These are phyloP conservation scores for Solanum aculeatissimum DNA, from an alignment of 305 asterid species.

Conservation along the genomic window DNA sequence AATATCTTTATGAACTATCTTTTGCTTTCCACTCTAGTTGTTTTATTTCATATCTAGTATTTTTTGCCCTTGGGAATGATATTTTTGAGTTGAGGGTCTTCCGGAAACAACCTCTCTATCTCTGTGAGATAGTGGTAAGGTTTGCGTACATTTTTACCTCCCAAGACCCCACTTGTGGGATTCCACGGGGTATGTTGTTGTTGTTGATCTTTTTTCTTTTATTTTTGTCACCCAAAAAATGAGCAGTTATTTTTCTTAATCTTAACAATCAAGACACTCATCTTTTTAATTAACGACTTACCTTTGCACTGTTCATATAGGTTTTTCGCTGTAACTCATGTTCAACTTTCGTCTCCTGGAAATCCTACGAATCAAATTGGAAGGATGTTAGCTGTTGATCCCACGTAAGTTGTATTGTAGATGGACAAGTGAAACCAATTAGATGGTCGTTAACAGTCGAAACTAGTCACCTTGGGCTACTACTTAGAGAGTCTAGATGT, in stretches of 20 bases:
- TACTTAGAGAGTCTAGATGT: conserved; percentile 26
- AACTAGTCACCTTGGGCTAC: conserved; percentile 17
- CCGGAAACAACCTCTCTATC: no score
- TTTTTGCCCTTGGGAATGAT: no score
- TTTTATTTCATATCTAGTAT: no score
- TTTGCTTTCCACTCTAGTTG: no score
- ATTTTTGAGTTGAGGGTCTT: no score
- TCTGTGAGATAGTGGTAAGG: no score
- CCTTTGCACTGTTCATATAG: conserved; percentile 20
- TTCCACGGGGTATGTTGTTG: no score
- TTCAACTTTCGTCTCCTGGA: conserved; percentile 74
- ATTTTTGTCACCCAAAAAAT: background rate
- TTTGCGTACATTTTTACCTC: no score
- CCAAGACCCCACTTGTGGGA: no score
- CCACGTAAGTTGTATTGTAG: conserved; percentile 47
- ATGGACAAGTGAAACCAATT: conserved; percentile 5
- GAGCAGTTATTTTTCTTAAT: background rate
- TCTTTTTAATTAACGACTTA: background rate
- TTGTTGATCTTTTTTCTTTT: background rate
- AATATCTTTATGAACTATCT: no score
- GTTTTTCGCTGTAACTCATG: conserved; percentile 61
- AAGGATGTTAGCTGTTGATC: conserved; percentile 87
- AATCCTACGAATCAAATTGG: conserved; percentile 77
- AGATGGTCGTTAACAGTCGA: conserved; percentile 5
- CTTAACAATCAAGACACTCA: conserved; percentile 1